Base-by-base conservation (phyloP, 2,329 filamentous ascomycete species). In the Arthrinium phaeospermum region DNA sequence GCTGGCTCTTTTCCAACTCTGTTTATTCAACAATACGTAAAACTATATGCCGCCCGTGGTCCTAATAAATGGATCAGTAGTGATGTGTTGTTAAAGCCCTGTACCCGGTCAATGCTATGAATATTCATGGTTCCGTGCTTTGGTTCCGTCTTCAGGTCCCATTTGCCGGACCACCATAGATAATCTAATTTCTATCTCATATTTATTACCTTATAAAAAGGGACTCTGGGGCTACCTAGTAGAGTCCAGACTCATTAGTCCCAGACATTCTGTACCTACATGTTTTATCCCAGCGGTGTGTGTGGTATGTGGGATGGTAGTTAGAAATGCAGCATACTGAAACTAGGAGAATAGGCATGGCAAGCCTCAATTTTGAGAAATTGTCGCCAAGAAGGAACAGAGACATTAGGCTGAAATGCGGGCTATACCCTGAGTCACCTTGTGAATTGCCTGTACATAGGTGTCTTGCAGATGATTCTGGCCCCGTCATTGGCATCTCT, bases 401-500 rank as follows among this genome's bases (percentile, higher is more conserved):
- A 64, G 34, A 64, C 57, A 64, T 64, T 41, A 41, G 57, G 30
- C 57, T 64, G 57, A 64, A 64, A 64, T 64, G 57, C 57, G 30
- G 57, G 57, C 57, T 64, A 41, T 24, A 41, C 57, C 34, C 19
- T 41, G 57, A 41, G 57, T 64, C 34, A 64, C 57, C 41, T 64
- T n/a, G 4, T 64, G 57, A n/a, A 19, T n/a, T 41, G 30, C 13
- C 34, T 64, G 19, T 24, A 41, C 22, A 19, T 37, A n/a, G 41
- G 34, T n/a, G 34, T 41, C 19, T 34, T 64, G 57, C 34, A 57
- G 53, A 22, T n/a, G 27, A 6, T 30, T 61, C 30, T 30, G 30
- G 53, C 57, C 30, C 57, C 34, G 34, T 64, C 34, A 41, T 10
- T 64, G 57, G 53, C 53, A 37, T 57, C 53, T 61, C 30, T 34